Conservation (phyloP, 352 stramenopile species). For the Hyphochytrium catenoides region DNA sequence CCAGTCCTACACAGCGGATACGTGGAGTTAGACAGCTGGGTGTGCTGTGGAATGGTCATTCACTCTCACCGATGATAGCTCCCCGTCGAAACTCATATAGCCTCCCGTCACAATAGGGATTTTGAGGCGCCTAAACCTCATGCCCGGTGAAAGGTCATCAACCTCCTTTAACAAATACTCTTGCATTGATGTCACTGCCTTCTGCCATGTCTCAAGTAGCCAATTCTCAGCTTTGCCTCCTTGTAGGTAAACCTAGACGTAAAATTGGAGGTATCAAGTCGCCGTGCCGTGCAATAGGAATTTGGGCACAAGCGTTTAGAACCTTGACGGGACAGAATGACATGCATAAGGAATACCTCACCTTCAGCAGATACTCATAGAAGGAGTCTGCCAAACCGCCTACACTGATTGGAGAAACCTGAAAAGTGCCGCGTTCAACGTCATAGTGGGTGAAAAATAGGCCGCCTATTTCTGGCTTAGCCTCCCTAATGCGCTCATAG, state of each 20-base stretch:
- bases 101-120: conserved; percentile 5
- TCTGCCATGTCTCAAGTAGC: conserved; percentile 43
- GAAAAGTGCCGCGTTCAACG: neutral
- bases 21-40: too few relatives aligned
- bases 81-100: conserved; percentile 9
- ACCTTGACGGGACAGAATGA: too few relatives aligned
- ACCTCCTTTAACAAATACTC: conserved; percentile 23
- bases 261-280: too few relatives aligned
- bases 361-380: conserved; percentile 75
- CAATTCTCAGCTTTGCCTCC: conserved; percentile 28
- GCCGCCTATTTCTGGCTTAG: neutral
- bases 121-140: conserved; percentile 9
- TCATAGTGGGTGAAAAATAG: neutral
- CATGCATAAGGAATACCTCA: too few relatives aligned
- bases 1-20: conserved; percentile 9
- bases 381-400: conserved; percentile 53
- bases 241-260: conserved; percentile 41
- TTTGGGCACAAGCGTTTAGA: too few relatives aligned
- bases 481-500: neutral
- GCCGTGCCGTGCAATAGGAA: too few relatives aligned
- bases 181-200: conserved; percentile 40
- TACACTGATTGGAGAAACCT: conserved; percentile 20
- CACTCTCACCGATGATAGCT: conserved; percentile 1
- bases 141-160: neutral
- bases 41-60: neutral